phyloP scores from a whole-genome alignment of 2,329 filamentous ascomycete species.

The Microcyclospora tardicrescens region DNA sequence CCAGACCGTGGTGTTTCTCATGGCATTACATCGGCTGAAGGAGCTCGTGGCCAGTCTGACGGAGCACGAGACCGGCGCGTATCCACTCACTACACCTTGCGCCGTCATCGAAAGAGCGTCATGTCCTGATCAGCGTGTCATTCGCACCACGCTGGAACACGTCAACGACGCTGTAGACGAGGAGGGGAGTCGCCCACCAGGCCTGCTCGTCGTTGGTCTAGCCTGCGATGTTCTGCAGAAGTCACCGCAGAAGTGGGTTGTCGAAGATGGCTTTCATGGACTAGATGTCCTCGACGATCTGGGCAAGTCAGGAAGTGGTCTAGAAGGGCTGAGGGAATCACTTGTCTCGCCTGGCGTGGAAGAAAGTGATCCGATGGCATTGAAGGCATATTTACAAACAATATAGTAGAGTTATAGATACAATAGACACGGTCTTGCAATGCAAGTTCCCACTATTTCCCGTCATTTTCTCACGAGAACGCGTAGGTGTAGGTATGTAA shows the following conservation, averaged over 20 bases:
- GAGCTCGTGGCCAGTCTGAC: slow-evolving; percentile 63
- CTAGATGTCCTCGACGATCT: slow-evolving; percentile 42
- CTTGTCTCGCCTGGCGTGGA: slow-evolving; percentile 16
- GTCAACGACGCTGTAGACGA: slow-evolving; percentile 75
- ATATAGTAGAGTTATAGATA: too few species aligned
- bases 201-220: slow-evolving; percentile 69
- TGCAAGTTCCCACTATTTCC: too few species aligned
- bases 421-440: too few species aligned
- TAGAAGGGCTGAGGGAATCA: slow-evolving; percentile 19
- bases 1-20: slow-evolving; percentile 83
- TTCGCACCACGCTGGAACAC: slow-evolving; percentile 69
- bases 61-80: slow-evolving; percentile 18
- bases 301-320: slow-evolving; percentile 15
- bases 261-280: slow-evolving; percentile 76
- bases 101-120: slow-evolving; percentile 88
- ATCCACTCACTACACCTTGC: slow-evolving; percentile 63
- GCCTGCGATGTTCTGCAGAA: slow-evolving; percentile 67
- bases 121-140: slow-evolving; percentile 86
- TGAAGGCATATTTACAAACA: too few species aligned
- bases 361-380: slow-evolving; percentile 4
- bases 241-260: slow-evolving; percentile 57
- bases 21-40: slow-evolving; percentile 77
- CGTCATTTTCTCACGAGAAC: too few species aligned
- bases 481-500: too few species aligned
- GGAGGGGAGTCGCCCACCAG: slow-evolving; percentile 79